Conservation (phyloP, 2,329 filamentous ascomycete genomes). For the Microascus cirrosus region DNA sequence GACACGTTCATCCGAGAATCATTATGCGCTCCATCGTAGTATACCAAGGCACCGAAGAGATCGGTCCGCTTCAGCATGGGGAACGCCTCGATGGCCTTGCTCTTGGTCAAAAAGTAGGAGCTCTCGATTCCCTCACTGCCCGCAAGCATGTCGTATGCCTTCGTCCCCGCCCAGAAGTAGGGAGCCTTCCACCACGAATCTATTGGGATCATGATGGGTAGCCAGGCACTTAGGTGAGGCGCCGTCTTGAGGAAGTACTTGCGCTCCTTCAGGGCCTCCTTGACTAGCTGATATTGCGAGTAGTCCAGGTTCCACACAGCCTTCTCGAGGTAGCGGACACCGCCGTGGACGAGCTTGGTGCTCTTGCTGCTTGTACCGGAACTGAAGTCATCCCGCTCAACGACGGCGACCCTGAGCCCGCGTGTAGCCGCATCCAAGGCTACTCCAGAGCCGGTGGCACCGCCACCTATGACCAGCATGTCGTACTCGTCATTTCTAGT, state of each 20-base stretch:
- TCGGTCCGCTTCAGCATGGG: constrained; percentile 78
- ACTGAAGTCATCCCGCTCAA: constrained; percentile 65
- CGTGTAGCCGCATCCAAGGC: constrained; percentile 61
- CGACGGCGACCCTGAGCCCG: constrained; percentile 59
- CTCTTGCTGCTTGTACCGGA: constrained; percentile 65
- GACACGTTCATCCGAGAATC: constrained; percentile 90
- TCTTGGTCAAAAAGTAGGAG: constrained; percentile 79
- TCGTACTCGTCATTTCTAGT: constrained; percentile 44
- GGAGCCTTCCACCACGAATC: constrained; percentile 69
- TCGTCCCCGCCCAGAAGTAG: constrained; percentile 68
- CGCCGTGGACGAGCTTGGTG: constrained; percentile 68
- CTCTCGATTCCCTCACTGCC: constrained; percentile 81
- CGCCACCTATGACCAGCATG: constrained; percentile 58
- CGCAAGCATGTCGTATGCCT: constrained; percentile 76
- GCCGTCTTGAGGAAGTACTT: constrained; percentile 67
- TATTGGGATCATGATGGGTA: constrained; percentile 66
- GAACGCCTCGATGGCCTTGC: constrained; percentile 77
- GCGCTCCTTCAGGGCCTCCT: constrained; percentile 62
- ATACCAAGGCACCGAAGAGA: constrained; percentile 72
- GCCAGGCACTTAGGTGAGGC: constrained; percentile 61
- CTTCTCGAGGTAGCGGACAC: constrained; percentile 65
- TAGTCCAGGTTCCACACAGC: constrained; percentile 68
- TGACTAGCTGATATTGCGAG: constrained; percentile 59
- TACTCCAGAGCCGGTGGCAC: constrained; percentile 60
- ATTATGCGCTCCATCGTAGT: constrained; percentile 88